Base-by-base conservation (phyloP, 306 rosid genomes). In the Pyrus communis region DNA sequence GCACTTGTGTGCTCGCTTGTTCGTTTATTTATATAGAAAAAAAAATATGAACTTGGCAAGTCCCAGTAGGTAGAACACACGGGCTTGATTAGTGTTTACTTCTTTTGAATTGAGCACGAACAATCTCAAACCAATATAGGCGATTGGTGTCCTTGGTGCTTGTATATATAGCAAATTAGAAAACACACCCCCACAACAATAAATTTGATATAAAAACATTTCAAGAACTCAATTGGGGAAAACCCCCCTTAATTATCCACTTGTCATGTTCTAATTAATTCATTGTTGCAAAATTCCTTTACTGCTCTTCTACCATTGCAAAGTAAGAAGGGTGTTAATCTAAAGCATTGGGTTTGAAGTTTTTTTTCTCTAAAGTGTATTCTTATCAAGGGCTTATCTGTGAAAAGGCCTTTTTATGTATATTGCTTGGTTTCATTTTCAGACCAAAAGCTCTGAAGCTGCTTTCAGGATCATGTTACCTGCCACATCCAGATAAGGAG, bases 401-500 rank as follows among this genome's bases (percentile, higher is more conserved):
- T 42, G 45, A 42, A 42, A 42, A 42, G 12, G 45, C 45, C 45
- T 42, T 42, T 42, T 42, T 38, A 69, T 66, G 35, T 73, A 55
- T 51, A 46, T 69, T 64, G 54, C 70, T 30, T 71, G 82, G 75
- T 74, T 79, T 75, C 77, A 11, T 60, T 77, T 83, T 75, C 87
- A 89, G 93, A 63, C 78, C 86, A 58, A 86, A 81, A 78, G 76
- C 82, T 75, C 75, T 89, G 86, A 91, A 86, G 89, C 78, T 93
- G 77, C 82, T 76, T 81, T 88, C 96, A 10, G 98, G 97, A 72
- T 87, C 96, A 76, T 89, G 96, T 82, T 91, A 88, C 88, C 83
- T 93, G 61, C 98, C 98, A 27, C 98, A 91, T 86, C 98, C 98
- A 18, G 98, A 82, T 61, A 91, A 93, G 87, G 97, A 85, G 81